phyloP scores from a whole-genome alignment of 1,284 basidiomycete genomes.

The Pseudozyma hubeiensis region DNA sequence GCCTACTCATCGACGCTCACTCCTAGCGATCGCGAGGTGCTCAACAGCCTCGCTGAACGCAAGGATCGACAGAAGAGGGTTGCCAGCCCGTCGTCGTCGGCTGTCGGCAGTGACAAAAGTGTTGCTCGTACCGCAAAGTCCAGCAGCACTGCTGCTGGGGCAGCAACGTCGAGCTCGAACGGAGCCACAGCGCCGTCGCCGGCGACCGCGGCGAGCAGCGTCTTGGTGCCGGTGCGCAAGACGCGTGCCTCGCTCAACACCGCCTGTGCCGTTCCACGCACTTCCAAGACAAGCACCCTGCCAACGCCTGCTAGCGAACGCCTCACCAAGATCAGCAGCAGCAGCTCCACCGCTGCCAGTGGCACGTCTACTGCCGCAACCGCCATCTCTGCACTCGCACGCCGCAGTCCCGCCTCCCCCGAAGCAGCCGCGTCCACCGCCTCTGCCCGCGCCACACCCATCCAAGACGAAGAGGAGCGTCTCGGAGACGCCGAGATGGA shows the following conservation, averaged over 20 bases:
- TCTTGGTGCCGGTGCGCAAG: constrained; percentile 39
- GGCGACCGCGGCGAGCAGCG: constrained; percentile 9
- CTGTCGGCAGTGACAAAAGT: constrained; percentile 11
- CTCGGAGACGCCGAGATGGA: constrained; percentile 96
- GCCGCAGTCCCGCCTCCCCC: constrained; percentile 36
- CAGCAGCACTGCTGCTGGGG: not conserved
- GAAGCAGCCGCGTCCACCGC: constrained; percentile 23
- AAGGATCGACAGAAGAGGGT: constrained; percentile 45
- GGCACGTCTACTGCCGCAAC: no score
- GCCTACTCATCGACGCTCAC: constrained; percentile 55
- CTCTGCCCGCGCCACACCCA: constrained; percentile 35
- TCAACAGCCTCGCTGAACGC: constrained; percentile 48
- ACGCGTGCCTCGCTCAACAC: constrained; percentile 41
- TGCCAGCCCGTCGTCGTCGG: constrained; percentile 11
- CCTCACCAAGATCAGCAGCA: constrained; percentile 21
- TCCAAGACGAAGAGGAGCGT: constrained; percentile 80
- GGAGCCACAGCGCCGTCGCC: constrained; percentile 15
- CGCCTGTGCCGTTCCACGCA: constrained; percentile 7
- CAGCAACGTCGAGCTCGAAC: constrained; percentile 6
- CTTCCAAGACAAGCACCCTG: constrained; percentile 15
- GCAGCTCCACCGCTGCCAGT: constrained; percentile 2
- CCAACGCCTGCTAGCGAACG: constrained; percentile 29
- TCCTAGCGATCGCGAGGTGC: constrained; percentile 55
- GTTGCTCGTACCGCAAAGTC: not conserved
- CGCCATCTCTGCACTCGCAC: constrained; percentile 11